Conservation (phyloP, 2,329 filamentous ascomycete species). For the Cryphonectria japonica region DNA sequence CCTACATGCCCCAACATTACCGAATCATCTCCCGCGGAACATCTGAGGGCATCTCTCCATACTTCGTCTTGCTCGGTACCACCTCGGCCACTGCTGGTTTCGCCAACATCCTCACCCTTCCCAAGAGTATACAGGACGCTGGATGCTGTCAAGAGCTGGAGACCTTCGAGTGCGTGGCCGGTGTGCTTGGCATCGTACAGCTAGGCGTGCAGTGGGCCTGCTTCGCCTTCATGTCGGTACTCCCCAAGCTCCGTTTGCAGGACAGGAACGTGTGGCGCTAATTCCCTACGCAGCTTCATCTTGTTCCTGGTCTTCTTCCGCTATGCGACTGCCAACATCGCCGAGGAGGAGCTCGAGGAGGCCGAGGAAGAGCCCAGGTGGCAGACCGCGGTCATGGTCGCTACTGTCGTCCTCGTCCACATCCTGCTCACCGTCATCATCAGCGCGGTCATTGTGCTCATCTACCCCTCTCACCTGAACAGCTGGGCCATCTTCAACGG, state of each 20-base stretch:
- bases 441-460: slow-evolving; percentile 68
- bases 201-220: slow-evolving; percentile 91
- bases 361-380: slow-evolving; percentile 65
- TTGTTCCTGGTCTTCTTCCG: slow-evolving; percentile 97
- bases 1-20: slow-evolving; percentile 92
- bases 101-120: slow-evolving; percentile 87
- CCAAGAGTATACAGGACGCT: slow-evolving; percentile 81
- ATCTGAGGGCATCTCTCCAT: slow-evolving; percentile 92
- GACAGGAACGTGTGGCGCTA: not conserved
- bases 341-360: slow-evolving; percentile 50
- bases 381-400: slow-evolving; percentile 78
- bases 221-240: slow-evolving; percentile 83
- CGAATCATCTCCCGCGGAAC: slow-evolving; percentile 85
- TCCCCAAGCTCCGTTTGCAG: not conserved
- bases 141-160: slow-evolving; percentile 83
- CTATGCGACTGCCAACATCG: slow-evolving; percentile 57
- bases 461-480: slow-evolving; percentile 66
- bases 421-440: slow-evolving; percentile 72
- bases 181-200: slow-evolving; percentile 85
- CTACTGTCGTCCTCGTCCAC: slow-evolving; percentile 73
- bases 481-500: slow-evolving; percentile 87
- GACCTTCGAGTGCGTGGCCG: slow-evolving; percentile 81
- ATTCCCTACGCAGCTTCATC: slow-evolving; percentile 65
- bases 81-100: slow-evolving; percentile 88
- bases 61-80: slow-evolving; percentile 91